Percentiles rank a stretch among this genome's conserved stretches.
These are phyloP conservation scores for Passiflora organensis DNA, from an alignment of 345 rosid species.

Conservation along the genomic window DNA sequence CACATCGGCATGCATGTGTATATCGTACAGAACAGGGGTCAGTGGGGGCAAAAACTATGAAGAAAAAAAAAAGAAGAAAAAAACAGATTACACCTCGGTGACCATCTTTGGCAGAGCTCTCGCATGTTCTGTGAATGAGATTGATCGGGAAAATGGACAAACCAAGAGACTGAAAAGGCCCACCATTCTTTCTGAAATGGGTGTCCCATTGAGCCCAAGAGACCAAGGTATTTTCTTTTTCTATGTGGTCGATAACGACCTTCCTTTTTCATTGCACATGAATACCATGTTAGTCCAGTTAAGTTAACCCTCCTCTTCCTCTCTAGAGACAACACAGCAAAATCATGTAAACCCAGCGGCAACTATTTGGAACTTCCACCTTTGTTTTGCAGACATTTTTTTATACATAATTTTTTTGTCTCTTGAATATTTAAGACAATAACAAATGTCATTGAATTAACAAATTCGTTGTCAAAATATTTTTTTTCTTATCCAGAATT, in stretches of 20 bases:
- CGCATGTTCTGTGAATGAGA: conserved; percentile 76
- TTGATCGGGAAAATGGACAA: conserved; percentile 20
- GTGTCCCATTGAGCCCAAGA: too few relatives aligned
- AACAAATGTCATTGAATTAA: too few relatives aligned
- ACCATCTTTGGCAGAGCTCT: conserved; percentile 23
- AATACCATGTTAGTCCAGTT: conserved; percentile 72
- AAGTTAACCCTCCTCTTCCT: conserved; percentile 20
- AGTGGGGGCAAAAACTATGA: background rate
- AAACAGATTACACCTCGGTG: conserved; percentile 25
- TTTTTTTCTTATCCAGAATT: too few relatives aligned
- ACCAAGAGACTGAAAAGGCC: conserved; percentile 32
- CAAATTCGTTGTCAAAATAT: too few relatives aligned
- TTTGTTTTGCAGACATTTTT: too few relatives aligned
- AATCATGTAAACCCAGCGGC: too few relatives aligned
- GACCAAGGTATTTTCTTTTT: conserved; percentile 10
- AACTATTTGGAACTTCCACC: too few relatives aligned
- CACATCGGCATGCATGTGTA: background rate
- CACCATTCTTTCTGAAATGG: conserved; percentile 35
- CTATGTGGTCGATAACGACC: conserved; percentile 35
- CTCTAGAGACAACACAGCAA: too few relatives aligned
- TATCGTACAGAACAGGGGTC: background rate
- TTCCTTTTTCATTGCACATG: conserved; percentile 47
- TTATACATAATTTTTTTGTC: too few relatives aligned
- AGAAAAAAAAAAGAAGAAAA: background rate
- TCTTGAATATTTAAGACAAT: too few relatives aligned